A percentile compares a stretch with the other conserved stretches of the same genome.
These are phyloP conservation scores for Candida ipomoeae DNA, from an alignment of 805 yeast genomes.

Conservation along the genomic window DNA sequence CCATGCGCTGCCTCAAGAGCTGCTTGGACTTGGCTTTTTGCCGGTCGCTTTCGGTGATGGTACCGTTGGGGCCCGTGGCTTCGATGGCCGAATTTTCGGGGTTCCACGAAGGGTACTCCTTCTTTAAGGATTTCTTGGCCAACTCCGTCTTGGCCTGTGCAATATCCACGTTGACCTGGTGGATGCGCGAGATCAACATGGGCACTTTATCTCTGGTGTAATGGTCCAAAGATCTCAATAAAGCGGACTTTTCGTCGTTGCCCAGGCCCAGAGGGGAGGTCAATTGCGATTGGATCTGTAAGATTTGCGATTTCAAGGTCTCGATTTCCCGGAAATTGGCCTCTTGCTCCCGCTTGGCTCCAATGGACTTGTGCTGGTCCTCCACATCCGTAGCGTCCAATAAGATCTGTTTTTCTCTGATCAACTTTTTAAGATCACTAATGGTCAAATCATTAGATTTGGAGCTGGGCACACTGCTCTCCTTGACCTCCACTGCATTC, in stretches of 20 bases:
- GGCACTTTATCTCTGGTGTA: constrained; percentile 70
- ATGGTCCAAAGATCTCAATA: constrained; percentile 54
- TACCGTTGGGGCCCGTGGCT: constrained; percentile 87
- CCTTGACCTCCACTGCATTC: constrained; percentile 18
- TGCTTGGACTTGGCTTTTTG: constrained; percentile 79
- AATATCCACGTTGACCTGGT: constrained; percentile 63
- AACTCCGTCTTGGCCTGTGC: constrained; percentile 61
- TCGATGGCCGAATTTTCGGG: constrained; percentile 43
- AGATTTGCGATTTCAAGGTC: constrained; percentile 58
- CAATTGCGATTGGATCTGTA: constrained; percentile 39
- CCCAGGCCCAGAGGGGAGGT: constrained; percentile 25
- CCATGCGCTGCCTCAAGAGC: constrained; percentile 79
- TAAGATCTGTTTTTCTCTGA: constrained; percentile 68
- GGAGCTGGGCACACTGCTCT: constrained; percentile 20
- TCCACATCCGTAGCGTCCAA: constrained; percentile 69
- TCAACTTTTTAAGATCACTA: constrained; percentile 55
- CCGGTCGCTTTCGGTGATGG: constrained; percentile 77
- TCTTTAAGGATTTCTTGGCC: constrained; percentile 50
- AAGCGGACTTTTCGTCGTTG: constrained; percentile 45
- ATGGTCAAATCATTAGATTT: constrained; percentile 39
- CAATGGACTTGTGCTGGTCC: constrained; percentile 43
- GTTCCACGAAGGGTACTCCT: constrained; percentile 62
- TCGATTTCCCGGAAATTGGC: constrained; percentile 56
- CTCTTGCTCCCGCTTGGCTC: constrained; percentile 32
- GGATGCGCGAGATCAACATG: constrained; percentile 57